Evolutionary conservation across 2,329 filamentous ascomycete genomes (phyloP).

Genomic region (Pseudonectria buxi): DNA sequence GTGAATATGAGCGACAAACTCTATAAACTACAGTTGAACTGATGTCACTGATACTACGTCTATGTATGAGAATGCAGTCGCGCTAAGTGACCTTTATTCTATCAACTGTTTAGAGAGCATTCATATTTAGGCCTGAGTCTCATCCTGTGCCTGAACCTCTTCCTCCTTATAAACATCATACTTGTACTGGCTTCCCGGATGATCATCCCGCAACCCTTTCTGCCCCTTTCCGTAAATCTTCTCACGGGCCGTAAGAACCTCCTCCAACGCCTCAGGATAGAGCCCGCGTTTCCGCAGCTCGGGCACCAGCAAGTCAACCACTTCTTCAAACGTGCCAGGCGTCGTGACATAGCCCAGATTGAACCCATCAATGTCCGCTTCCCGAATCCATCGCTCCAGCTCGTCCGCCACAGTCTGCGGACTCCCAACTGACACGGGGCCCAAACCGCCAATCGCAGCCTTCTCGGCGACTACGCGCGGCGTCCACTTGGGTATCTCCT

Average conservation of each 20-base stretch:
- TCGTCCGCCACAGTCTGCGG: conserved; percentile 38
- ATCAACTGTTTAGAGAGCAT: too few species aligned
- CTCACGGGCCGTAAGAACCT: conserved; percentile 45
- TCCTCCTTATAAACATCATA: conserved; percentile 57
- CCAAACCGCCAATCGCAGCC: conserved; percentile 35
- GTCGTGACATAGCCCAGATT: conserved; percentile 37
- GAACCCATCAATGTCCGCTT: conserved; percentile 37
- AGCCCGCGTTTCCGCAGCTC: conserved; percentile 23
- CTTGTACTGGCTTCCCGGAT: conserved; percentile 52
- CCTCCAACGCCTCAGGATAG: conserved; percentile 22
- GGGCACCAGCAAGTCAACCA: conserved; percentile 25
- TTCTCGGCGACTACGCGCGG: conserved; percentile 36
- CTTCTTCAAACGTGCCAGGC: conserved; percentile 30
- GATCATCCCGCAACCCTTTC: conserved; percentile 48
- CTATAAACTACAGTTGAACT: too few species aligned
- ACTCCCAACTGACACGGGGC: conserved; percentile 30
- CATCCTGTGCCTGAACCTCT: too few species aligned
- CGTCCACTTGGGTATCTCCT: conserved; percentile 37
- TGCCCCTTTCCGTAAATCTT: conserved; percentile 58
- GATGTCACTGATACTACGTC: too few species aligned
- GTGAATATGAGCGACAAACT: too few species aligned
- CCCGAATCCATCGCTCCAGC: conserved; percentile 36
- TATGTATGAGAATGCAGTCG: too few species aligned
- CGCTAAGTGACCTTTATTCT: too few species aligned
- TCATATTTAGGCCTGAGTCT: too few species aligned